Base-by-base conservation (phyloP, 441 rosid species). In the Aleurites moluccanus region DNA sequence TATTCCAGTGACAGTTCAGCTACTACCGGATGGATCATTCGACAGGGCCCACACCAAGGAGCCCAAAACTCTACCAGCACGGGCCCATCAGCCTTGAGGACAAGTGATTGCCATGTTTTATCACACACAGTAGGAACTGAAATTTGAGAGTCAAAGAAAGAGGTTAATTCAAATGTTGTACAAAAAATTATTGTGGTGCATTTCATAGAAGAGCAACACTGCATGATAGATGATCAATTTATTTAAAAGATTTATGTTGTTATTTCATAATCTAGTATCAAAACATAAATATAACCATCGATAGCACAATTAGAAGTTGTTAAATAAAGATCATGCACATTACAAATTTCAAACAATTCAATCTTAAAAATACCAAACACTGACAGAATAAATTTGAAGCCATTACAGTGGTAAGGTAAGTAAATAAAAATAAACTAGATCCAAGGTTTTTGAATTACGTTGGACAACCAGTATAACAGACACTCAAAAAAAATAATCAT, bases 31-130 rank as follows among this genome's bases (percentile, higher is more conserved):
- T 84, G 88, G 73, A 89, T 80, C 85, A 88, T 82, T 55, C 88
- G 86, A 86, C 96, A 92, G 0, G 96, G 96, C 2, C 96, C 96
- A 53, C 96, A 90, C 94, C 96, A 90, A 0, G 95, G 90, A 28
- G 95, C 97, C 90, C 88, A 85, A 72, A 90, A 87, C 67, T 89
- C 91, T 15, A 90, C 94, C 77, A 92, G 77, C 63, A 92, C 93
- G 1, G 94, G 91, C 55, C 83, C 86, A 9, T 86, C 89, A 44
- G 92, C 87, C 44, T 87, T 75, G 33, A 90, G 83, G 49, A 90
- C 90, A 0, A 87, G 85, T 3, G 92, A 85, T n/a, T 88, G 63
- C 96, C 96, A 92, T 6, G 88, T 85, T 45, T 83, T 14, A 75
- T 90, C 92, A 9, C 80, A 84, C 25, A 90, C 97, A 16, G 72